phyloP scores from a whole-genome alignment of 129 eudicot genomes.

The Flaveria bidentis region DNA sequence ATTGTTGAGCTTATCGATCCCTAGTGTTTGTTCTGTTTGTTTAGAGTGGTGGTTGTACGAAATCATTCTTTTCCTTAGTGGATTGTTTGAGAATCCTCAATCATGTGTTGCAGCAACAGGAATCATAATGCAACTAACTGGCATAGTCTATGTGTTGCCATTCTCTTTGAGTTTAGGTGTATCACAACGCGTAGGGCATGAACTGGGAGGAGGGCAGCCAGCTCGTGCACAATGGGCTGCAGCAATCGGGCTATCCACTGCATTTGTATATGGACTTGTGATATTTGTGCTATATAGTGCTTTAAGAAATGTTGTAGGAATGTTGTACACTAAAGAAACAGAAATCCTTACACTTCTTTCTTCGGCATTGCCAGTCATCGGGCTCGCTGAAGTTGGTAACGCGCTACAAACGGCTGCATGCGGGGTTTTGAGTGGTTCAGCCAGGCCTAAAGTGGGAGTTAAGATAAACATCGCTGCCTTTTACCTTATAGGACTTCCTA shows the following conservation, averaged over 20 bases:
- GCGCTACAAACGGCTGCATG: conserved; percentile 68
- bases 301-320: conserved; percentile 52
- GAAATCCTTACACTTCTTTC: conserved; percentile 47
- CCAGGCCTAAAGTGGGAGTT: conserved; percentile 60
- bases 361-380: conserved; percentile 55
- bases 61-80: conserved; percentile 59
- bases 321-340: conserved; percentile 49
- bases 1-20: conserved; percentile 52
- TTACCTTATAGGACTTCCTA: conserved; percentile 67
- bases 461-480: conserved; percentile 63
- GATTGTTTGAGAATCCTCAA: conserved; percentile 59
- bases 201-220: conserved; percentile 66
- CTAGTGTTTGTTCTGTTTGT: conserved; percentile 59
- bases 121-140: conserved; percentile 64
- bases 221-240: conserved; percentile 50
- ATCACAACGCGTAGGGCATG: conserved; percentile 73
- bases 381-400: conserved; percentile 70
- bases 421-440: conserved; percentile 68
- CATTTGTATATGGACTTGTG: conserved; percentile 39
- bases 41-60: conserved; percentile 95
- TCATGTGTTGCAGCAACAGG: conserved; percentile 71
- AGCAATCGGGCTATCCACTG: conserved; percentile 39
- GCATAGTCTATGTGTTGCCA: conserved; percentile 59
- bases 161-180: conserved; percentile 53
- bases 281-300: conserved; percentile 36